Percentiles rank a stretch among this genome's conserved stretches.
phyloP scores from a whole-genome alignment of 73 alveolate species.

The Loxodes magnus region DNA sequence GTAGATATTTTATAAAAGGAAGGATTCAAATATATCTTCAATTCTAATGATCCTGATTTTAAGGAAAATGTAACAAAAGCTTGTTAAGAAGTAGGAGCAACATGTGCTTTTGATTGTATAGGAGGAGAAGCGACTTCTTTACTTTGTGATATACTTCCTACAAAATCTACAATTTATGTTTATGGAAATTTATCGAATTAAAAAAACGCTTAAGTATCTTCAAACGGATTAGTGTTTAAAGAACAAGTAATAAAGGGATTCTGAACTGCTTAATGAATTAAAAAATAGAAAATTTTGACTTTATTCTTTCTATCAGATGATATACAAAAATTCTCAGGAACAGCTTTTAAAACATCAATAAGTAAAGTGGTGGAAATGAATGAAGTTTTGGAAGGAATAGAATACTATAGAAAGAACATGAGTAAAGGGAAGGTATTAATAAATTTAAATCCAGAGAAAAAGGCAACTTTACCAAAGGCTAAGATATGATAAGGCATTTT shows the following conservation, averaged over 20 bases:
- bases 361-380: slow-evolving; percentile 13
- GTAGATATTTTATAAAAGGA: slow-evolving; percentile 21
- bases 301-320: not conserved
- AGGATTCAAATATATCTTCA: slow-evolving; percentile 42
- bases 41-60: slow-evolving; percentile 35
- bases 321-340: slow-evolving; percentile 8
- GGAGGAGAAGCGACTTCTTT: slow-evolving; percentile 55
- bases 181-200: slow-evolving; percentile 30
- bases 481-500: too few species aligned
- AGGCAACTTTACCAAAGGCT: too few species aligned
- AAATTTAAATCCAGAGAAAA: too few species aligned
- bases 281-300: not conserved
- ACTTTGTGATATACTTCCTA: slow-evolving; percentile 41
- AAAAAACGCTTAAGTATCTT: slow-evolving; percentile 15
- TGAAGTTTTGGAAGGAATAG: slow-evolving; percentile 17
- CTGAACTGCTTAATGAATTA: slow-evolving; percentile 21
- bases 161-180: slow-evolving; percentile 23
- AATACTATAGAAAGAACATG: slow-evolving; percentile 15
- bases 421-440: slow-evolving; percentile 24
- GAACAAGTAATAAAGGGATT: slow-evolving; percentile 40
- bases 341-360: slow-evolving; percentile 19
- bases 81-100: slow-evolving; percentile 37
- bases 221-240: slow-evolving; percentile 26
- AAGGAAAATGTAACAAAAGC: slow-evolving; percentile 30
- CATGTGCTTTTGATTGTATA: slow-evolving; percentile 42